A percentile compares a stretch with the other conserved stretches of the same genome.
These are phyloP conservation scores for Rhizoclosmatium globosum DNA, from an alignment of 192 early-diverging fungal species.

Conservation along the genomic window DNA sequence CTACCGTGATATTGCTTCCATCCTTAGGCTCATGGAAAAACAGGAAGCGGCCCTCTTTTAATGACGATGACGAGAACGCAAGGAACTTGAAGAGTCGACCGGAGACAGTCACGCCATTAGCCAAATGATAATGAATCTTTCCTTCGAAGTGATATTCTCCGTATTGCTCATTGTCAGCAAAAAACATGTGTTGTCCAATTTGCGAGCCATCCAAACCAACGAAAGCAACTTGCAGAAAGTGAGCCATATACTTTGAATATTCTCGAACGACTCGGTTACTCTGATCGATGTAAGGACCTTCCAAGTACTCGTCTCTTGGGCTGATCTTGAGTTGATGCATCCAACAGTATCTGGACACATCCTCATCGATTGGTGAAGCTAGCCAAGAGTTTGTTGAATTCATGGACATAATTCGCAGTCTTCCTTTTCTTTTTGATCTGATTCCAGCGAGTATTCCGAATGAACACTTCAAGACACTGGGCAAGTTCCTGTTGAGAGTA, in stretches of 20 bases:
- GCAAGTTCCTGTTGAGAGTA: slow-evolving; percentile 19
- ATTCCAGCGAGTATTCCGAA: background rate
- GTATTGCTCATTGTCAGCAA: slow-evolving; percentile 44
- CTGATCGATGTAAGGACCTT: slow-evolving; percentile 69
- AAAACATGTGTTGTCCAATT: slow-evolving; percentile 41
- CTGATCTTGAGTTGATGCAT: slow-evolving; percentile 58
- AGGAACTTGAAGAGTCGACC: slow-evolving; percentile 65
- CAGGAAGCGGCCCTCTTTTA: slow-evolving; percentile 70
- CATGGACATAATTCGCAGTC: background rate
- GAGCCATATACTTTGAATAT: slow-evolving; percentile 54
- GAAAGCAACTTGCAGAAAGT: slow-evolving; percentile 77
- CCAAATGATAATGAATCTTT: slow-evolving; percentile 59
- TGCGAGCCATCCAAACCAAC: slow-evolving; percentile 64
- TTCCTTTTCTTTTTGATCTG: slow-evolving; percentile 15
- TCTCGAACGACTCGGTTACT: slow-evolving; percentile 78
- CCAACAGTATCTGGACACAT: slow-evolving; percentile 6
- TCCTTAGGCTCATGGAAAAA: slow-evolving; percentile 68
- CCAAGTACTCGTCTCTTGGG: slow-evolving; percentile 69
- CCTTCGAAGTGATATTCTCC: slow-evolving; percentile 51
- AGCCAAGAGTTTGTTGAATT: background rate
- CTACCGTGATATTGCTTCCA: slow-evolving; percentile 44
- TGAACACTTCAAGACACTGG: background rate
- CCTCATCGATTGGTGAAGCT: background rate
- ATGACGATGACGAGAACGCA: slow-evolving; percentile 69
- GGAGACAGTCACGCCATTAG: background rate